phyloP scores from a whole-genome alignment of 768 basidiomycete species.

The Melanogaster broomeanus region DNA sequence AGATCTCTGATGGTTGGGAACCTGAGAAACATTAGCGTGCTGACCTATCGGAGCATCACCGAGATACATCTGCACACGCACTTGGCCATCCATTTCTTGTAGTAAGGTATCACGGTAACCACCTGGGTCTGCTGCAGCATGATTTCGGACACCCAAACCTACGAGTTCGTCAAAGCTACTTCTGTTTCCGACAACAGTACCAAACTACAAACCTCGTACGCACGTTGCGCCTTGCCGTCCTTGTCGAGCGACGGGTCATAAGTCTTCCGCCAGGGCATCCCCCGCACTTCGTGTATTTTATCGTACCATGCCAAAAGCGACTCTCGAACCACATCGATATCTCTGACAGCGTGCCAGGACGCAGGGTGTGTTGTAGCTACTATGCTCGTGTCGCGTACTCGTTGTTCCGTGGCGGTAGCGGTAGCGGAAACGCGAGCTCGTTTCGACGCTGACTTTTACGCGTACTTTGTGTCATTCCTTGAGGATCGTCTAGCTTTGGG shows the following conservation, averaged over 20 bases:
- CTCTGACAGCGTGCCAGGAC: constrained; percentile 49
- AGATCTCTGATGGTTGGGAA: constrained; percentile 83
- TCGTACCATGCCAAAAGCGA: constrained; percentile 73
- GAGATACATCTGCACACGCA: constrained; percentile 33
- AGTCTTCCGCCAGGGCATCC: constrained; percentile 92
- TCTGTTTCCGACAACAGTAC: background rate
- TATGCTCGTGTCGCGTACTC: background rate
- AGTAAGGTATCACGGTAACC: constrained; percentile 91
- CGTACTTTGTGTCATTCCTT: constrained; percentile 11
- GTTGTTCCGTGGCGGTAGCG: background rate
- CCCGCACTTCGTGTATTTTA: constrained; percentile 60
- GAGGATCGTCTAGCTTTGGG: constrained; percentile 2
- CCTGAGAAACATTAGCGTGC: constrained; percentile 35
- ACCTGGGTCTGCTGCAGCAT: constrained; percentile 99
- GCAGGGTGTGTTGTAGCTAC: constrained; percentile 37
- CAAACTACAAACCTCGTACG: constrained; percentile 75
- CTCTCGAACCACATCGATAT: constrained; percentile 41
- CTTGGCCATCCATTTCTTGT: constrained; percentile 84
- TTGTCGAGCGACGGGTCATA: constrained; percentile 53
- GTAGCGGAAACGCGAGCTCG: constrained; percentile 5
- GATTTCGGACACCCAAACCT: constrained; percentile 92
- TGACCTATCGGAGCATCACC: background rate
- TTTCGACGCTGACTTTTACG: constrained; percentile 15
- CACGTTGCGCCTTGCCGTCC: constrained; percentile 76
- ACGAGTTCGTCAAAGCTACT: background rate